These are phyloP conservation scores for Alternaria metachromatica DNA, from an alignment of 2,329 filamentous ascomycete species.

Conservation along the genomic window DNA sequence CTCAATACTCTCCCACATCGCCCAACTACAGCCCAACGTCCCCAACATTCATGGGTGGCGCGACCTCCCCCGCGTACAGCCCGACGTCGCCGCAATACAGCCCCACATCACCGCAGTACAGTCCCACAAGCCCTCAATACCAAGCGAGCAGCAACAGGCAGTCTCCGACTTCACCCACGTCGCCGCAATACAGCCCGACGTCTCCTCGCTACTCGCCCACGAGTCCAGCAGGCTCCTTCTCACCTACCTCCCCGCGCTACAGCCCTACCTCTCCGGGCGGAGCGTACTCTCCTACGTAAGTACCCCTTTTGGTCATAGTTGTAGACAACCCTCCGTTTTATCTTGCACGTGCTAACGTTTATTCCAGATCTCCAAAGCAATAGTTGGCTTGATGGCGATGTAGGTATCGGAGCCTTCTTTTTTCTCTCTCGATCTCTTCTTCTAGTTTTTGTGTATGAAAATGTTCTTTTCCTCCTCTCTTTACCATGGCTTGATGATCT, in stretches of 20 bases:
- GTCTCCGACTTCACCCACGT: conserved; percentile 57
- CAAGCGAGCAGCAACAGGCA: conserved; percentile 60
- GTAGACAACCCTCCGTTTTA: conserved; percentile 13
- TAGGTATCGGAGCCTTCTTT: neutral
- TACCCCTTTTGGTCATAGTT: conserved; percentile 33
- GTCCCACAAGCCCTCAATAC: conserved; percentile 69
- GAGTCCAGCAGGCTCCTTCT: conserved; percentile 49
- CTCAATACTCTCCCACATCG: conserved; percentile 55
- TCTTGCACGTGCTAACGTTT: conserved; percentile 26
- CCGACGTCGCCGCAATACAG: conserved; percentile 59
- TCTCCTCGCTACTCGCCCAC: conserved; percentile 41
- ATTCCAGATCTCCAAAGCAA: conserved; percentile 43
- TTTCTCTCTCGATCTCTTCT: conserved; percentile 1
- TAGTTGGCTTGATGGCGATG: conserved; percentile 22
- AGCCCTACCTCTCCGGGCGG: conserved; percentile 49
- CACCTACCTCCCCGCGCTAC: conserved; percentile 53
- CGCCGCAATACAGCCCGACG: conserved; percentile 45
- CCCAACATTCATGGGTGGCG: conserved; percentile 24
- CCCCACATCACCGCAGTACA: conserved; percentile 74
- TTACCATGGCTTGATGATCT: conserved; percentile 17
- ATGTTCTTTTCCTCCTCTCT: conserved; percentile 27
- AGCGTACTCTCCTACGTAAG: conserved; percentile 56
- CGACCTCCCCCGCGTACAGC: conserved; percentile 61
- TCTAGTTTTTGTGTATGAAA: conserved; percentile 40
- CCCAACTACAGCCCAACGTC: conserved; percentile 59